Conservation (phyloP, 1,139 yeast species). For the Hansenula lynferdii region DNA sequence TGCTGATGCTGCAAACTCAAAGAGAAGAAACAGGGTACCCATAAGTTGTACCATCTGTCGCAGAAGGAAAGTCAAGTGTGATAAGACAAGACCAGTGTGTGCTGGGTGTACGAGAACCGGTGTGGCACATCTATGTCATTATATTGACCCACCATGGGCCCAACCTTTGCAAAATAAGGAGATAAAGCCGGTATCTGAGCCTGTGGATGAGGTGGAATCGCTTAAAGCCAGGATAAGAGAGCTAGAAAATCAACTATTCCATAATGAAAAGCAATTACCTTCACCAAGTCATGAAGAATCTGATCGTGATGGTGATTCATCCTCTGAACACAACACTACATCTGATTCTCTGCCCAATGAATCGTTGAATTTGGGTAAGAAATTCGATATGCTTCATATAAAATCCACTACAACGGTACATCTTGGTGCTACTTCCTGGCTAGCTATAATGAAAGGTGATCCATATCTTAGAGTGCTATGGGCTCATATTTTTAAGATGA, state of each 20-base stretch:
- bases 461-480: slow-evolving; percentile 44
- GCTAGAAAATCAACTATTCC: slow-evolving; percentile 13
- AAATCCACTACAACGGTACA: slow-evolving; percentile 45
- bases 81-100: slow-evolving; percentile 64
- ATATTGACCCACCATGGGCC: slow-evolving; percentile 59
- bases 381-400: slow-evolving; percentile 45
- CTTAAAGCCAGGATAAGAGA: slow-evolving; percentile 19
- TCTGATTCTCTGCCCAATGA: slow-evolving; percentile 21
- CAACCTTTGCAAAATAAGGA: slow-evolving; percentile 26
- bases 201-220: slow-evolving; percentile 23
- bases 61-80: slow-evolving; percentile 48
- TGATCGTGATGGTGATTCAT: slow-evolving; percentile 4
- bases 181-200: slow-evolving; percentile 3
- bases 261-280: not conserved
- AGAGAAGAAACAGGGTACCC: slow-evolving; percentile 38
- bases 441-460: slow-evolving; percentile 48
- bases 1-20: slow-evolving; percentile 6
- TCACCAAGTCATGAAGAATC: not conserved
- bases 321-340: not conserved
- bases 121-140: slow-evolving; percentile 67
- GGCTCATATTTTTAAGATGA: slow-evolving; percentile 44
- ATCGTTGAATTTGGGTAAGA: slow-evolving; percentile 37
- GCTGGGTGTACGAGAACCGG: slow-evolving; percentile 69
- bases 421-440: slow-evolving; percentile 48
- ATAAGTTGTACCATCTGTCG: slow-evolving; percentile 41